Conservation (phyloP, 1,139 yeast species). For the Kodamaea suecica region DNA sequence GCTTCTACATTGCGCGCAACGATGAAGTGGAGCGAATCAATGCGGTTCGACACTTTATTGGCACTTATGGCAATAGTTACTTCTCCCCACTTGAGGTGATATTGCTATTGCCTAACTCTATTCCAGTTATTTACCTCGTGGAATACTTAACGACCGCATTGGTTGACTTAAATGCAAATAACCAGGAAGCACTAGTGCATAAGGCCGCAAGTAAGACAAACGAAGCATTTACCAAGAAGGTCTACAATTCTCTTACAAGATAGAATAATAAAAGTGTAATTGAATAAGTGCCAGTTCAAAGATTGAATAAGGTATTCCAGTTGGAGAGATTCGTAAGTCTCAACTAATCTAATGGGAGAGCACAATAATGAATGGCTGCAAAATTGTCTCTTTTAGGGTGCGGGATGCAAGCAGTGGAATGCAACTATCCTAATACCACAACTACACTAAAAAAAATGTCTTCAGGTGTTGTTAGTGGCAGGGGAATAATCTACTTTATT, state of each 20-base stretch:
- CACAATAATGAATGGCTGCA: no score
- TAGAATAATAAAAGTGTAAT: no score
- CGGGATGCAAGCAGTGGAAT: no score
- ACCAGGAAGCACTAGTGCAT: constrained; percentile 19
- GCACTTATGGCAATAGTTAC: constrained; percentile 19
- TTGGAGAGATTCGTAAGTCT: no score
- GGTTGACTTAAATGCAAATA: constrained; percentile 20
- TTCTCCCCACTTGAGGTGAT: constrained; percentile 28
- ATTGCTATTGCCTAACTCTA: constrained; percentile 27
- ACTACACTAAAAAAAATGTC: no score
- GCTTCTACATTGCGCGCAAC: constrained; percentile 20
- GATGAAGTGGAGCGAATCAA: constrained; percentile 14
- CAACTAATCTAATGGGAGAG: no score
- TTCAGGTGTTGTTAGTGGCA: no score
- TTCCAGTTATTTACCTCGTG: constrained; percentile 33
- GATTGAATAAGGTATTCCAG: background rate
- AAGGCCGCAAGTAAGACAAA: constrained; percentile 34
- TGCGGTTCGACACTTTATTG: constrained; percentile 32
- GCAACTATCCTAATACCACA: no score
- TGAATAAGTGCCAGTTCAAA: no score
- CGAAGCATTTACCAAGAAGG: constrained; percentile 17
- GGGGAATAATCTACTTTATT: no score
- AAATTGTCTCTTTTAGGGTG: no score
- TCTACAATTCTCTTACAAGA: constrained; percentile 6
- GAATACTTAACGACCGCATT: constrained; percentile 26